Conservation (phyloP, 2,329 filamentous ascomycete genomes). For the Penicillium freii region DNA sequence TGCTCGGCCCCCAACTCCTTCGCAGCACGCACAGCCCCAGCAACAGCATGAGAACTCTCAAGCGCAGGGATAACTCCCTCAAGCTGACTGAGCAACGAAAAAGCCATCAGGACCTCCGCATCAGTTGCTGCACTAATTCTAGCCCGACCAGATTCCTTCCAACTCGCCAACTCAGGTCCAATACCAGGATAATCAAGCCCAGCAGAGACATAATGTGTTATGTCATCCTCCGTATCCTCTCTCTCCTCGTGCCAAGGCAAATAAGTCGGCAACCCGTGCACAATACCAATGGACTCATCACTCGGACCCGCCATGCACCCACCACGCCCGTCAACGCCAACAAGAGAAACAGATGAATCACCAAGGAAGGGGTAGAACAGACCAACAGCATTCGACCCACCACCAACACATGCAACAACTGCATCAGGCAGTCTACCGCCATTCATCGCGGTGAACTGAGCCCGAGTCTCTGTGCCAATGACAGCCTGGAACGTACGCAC, state of each 20-base stretch:
- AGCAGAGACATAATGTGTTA: conserved; percentile 91
- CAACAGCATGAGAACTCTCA: conserved; percentile 88
- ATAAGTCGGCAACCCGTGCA: conserved; percentile 92
- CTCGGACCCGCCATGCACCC: no score
- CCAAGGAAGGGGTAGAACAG: conserved; percentile 96
- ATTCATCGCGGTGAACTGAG: conserved; percentile 73
- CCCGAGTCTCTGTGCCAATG: conserved; percentile 87
- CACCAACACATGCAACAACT: conserved; percentile 93
- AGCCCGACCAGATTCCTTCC: conserved; percentile 84
- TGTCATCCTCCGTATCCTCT: conserved; percentile 75
- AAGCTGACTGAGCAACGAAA: conserved; percentile 75
- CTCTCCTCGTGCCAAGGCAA: conserved; percentile 77
- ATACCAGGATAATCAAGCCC: conserved; percentile 95
- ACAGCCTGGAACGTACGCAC: conserved; percentile 81
- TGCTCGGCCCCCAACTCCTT: conserved; percentile 83
- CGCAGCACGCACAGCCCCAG: conserved; percentile 78
- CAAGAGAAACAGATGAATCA: conserved; percentile 74
- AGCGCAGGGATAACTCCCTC: conserved; percentile 96
- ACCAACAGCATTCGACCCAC: conserved; percentile 86
- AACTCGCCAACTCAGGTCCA: conserved; percentile 80
- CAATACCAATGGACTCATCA: conserved; percentile 77
- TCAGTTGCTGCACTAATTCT: conserved; percentile 86
- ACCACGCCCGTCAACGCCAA: conserved; percentile 69
- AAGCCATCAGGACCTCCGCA: conserved; percentile 79
- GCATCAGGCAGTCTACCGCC: conserved; percentile 78